Conservation (phyloP, 495 filamentous ascomycete species). For the Acidiella bohemica region DNA sequence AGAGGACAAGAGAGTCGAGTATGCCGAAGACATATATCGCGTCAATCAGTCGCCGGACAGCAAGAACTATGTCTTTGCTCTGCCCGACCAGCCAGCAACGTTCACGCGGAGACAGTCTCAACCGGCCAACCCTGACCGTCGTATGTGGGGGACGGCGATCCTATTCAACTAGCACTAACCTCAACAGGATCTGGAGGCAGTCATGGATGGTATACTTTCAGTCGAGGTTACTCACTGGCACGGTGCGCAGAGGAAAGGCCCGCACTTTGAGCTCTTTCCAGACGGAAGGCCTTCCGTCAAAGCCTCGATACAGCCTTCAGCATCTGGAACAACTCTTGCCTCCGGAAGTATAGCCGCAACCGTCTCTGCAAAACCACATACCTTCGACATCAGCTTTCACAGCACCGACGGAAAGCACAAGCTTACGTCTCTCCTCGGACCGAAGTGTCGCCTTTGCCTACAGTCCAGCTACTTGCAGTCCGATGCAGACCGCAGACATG, state of each 20-base stretch:
- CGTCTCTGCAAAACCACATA: conserved; percentile 39
- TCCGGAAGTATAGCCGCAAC: conserved; percentile 38
- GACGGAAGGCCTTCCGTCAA: conserved; percentile 36
- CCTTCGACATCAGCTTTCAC: conserved; percentile 44
- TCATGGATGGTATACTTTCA: conserved; percentile 18
- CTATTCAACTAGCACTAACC: neutral
- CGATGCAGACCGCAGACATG: conserved; percentile 28
- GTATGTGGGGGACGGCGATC: neutral
- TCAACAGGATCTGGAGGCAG: conserved; percentile 7
- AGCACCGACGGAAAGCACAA: conserved; percentile 34
- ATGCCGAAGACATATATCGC: conserved; percentile 41
- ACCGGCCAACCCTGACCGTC: conserved; percentile 19
- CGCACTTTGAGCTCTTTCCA: conserved; percentile 49
- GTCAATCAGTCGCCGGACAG: conserved; percentile 28
- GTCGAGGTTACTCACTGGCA: conserved; percentile 44
- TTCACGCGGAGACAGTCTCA: conserved; percentile 23
- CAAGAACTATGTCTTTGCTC: conserved; percentile 32
- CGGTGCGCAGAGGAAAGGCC: conserved; percentile 42
- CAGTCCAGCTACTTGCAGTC: conserved; percentile 31
- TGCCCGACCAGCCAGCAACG: conserved; percentile 32
- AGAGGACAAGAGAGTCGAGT: conserved; percentile 38
- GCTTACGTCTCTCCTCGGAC: conserved; percentile 45
- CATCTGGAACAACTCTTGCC: conserved; percentile 38
- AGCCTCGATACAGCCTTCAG: conserved; percentile 35
- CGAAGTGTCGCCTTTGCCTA: conserved; percentile 45